Conservation (phyloP, 495 filamentous ascomycete genomes). For the Penicillium roqueforti region DNA sequence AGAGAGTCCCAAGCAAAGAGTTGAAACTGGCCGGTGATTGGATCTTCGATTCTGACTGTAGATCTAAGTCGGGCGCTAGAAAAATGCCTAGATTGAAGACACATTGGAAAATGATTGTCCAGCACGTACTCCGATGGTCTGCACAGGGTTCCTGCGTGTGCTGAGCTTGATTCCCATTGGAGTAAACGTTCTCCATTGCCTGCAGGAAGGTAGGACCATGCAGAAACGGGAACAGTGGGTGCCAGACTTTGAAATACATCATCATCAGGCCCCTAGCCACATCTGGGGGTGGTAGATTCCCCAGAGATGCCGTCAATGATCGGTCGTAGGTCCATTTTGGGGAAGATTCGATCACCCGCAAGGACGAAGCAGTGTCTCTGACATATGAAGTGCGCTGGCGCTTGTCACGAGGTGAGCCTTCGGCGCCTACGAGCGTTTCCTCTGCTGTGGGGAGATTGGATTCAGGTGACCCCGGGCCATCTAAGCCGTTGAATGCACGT, state of each 20-base stretch:
- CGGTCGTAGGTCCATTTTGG: slow-evolving; percentile 35
- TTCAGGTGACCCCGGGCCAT: slow-evolving; percentile 17
- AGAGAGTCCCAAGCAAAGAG: slow-evolving; percentile 25
- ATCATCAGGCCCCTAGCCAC: slow-evolving; percentile 36
- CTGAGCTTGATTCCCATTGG: slow-evolving; percentile 7
- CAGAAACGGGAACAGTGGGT: slow-evolving; percentile 48
- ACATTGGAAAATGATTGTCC: slow-evolving; percentile 40
- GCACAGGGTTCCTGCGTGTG: not conserved
- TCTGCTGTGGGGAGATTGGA: slow-evolving; percentile 36
- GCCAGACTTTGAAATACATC: slow-evolving; percentile 43
- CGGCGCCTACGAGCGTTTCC: slow-evolving; percentile 36
- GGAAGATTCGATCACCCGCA: slow-evolving; percentile 10
- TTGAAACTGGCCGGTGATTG: slow-evolving; percentile 28
- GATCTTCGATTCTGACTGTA: slow-evolving; percentile 28
- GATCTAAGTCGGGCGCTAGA: slow-evolving; percentile 24
- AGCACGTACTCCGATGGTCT: slow-evolving; percentile 30
- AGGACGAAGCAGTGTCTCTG: slow-evolving; percentile 9
- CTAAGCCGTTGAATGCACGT: slow-evolving; percentile 32
- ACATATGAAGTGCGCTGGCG: slow-evolving; percentile 17
- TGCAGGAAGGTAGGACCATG: slow-evolving; percentile 49
- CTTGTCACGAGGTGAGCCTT: slow-evolving; percentile 23
- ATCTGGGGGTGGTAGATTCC: slow-evolving; percentile 28
- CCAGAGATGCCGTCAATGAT: slow-evolving; percentile 24
- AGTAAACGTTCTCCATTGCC: slow-evolving; percentile 42
- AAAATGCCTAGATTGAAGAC: slow-evolving; percentile 37